A percentile compares a stretch with the other conserved stretches of the same genome.
These are phyloP conservation scores for Podila epicladia DNA, from an alignment of 192 early-diverging fungal genomes.

Conservation along the genomic window DNA sequence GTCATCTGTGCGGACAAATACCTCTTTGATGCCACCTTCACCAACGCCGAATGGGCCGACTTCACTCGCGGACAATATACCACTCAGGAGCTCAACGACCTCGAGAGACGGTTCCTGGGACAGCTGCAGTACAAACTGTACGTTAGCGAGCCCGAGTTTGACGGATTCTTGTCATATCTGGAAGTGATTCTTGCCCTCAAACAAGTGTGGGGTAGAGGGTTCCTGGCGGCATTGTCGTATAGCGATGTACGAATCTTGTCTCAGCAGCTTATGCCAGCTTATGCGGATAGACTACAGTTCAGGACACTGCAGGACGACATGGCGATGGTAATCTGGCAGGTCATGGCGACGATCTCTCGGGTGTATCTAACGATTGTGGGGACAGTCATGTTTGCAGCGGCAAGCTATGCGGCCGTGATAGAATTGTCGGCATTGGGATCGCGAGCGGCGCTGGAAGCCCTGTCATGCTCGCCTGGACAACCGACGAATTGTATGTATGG, in stretches of 20 bases:
- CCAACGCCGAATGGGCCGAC: slow-evolving; percentile 61
- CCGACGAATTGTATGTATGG: background rate
- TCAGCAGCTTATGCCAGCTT: slow-evolving; percentile 45
- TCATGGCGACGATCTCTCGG: slow-evolving; percentile 35
- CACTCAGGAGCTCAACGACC: slow-evolving; percentile 37
- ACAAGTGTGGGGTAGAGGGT: slow-evolving; percentile 48
- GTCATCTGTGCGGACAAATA: slow-evolving; percentile 64
- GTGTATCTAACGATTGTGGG: slow-evolving; percentile 33
- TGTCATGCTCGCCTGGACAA: background rate
- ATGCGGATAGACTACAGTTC: slow-evolving; percentile 52
- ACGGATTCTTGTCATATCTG: slow-evolving; percentile 55
- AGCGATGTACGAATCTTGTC: slow-evolving; percentile 56
- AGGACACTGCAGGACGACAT: slow-evolving; percentile 38
- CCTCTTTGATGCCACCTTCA: slow-evolving; percentile 58
- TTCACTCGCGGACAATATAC: slow-evolving; percentile 50
- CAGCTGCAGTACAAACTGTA: slow-evolving; percentile 54
- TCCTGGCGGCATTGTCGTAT: slow-evolving; percentile 50
- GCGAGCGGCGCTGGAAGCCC: background rate
- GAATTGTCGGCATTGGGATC: slow-evolving; percentile 14
- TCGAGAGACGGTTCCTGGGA: slow-evolving; percentile 55
- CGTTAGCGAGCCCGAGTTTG: slow-evolving; percentile 54
- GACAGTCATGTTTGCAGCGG: slow-evolving; percentile 31
- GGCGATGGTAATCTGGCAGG: slow-evolving; percentile 38
- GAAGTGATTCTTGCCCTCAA: slow-evolving; percentile 55
- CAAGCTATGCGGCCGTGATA: slow-evolving; percentile 32